A percentile compares a stretch with the other conserved stretches of the same genome.
Conservation (phyloP, 306 rosid species). For the Lotus japonicus region DNA sequence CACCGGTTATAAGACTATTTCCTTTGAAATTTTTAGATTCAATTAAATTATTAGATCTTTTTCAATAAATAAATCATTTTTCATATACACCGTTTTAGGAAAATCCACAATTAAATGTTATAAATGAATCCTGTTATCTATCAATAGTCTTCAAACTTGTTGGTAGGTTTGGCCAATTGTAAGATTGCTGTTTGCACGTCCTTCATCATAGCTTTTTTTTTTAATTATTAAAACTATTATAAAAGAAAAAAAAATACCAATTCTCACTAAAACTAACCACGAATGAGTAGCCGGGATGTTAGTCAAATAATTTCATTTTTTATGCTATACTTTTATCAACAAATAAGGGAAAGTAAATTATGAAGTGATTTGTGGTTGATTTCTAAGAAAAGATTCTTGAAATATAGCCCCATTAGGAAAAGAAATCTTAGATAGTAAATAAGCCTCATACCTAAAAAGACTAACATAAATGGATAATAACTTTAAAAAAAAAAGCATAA, state of each 20-base stretch:
- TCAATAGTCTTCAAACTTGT: no score
- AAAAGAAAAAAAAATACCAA: not conserved
- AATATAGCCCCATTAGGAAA: not conserved
- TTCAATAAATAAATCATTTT: no score
- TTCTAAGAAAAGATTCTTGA: not conserved
- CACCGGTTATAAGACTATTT: no score
- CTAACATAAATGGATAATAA: no score
- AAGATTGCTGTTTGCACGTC: slow-evolving; percentile 12
- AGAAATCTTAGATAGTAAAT: not conserved
- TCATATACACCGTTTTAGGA: no score
- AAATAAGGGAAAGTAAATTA: not conserved
- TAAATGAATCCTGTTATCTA: no score
- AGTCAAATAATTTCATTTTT: slow-evolving; percentile 6
- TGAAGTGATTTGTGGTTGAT: not conserved
- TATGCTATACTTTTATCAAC: not conserved
- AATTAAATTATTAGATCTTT: no score
- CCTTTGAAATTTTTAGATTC: no score
- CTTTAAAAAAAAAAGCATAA: no score
- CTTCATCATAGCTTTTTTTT: not conserved
- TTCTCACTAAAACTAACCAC: slow-evolving; percentile 5
- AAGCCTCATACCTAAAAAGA: not conserved
- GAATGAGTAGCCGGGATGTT: slow-evolving; percentile 1
- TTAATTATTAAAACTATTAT: not conserved
- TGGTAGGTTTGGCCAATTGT: not conserved
- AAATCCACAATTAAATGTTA: no score